Conservation (phyloP, 2,329 filamentous ascomycete genomes). For the Bipolaris victoriae region DNA sequence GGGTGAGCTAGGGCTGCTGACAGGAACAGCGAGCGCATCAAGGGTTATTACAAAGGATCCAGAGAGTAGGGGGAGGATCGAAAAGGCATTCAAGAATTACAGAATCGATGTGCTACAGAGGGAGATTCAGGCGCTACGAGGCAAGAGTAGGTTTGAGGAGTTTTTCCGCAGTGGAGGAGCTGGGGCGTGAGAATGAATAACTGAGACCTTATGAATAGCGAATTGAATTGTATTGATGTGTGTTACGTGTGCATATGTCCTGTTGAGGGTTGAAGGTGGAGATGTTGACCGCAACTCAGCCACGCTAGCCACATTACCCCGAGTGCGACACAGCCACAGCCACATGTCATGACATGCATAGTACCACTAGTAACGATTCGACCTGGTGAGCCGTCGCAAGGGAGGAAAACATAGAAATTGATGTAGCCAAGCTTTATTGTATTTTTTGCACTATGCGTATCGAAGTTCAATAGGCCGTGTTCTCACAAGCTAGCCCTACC, state of each 20-base stretch:
- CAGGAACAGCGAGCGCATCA: constrained; percentile 62
- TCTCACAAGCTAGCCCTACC: not conserved
- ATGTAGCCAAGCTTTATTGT: not conserved
- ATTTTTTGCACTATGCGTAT: not conserved
- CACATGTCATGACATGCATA: not conserved
- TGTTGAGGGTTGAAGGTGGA: not conserved
- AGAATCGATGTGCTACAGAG: constrained; percentile 67
- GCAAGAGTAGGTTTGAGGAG: constrained; percentile 39
- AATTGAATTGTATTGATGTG: not conserved
- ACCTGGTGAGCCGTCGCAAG: not conserved
- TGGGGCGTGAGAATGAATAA: not conserved
- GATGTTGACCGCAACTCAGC: not conserved
- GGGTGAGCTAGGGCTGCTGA: constrained; percentile 67
- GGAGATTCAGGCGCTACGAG: constrained; percentile 64
- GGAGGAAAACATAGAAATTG: not conserved
- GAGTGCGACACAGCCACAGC: constrained; percentile 3
- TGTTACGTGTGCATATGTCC: not conserved
- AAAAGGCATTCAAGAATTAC: constrained; percentile 68
- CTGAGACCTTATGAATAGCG: not conserved
- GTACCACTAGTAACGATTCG: not conserved
- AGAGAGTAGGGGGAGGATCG: constrained; percentile 62
- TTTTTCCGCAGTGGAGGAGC: constrained; percentile 28
- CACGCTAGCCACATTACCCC: not conserved
- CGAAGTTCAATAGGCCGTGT: not conserved
- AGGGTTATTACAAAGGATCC: constrained; percentile 61